Evolutionary conservation across 495 filamentous ascomycete genomes (phyloP), one percentile per base, ranked within the genome.

Genomic region (Parmelia sp.): DNA sequence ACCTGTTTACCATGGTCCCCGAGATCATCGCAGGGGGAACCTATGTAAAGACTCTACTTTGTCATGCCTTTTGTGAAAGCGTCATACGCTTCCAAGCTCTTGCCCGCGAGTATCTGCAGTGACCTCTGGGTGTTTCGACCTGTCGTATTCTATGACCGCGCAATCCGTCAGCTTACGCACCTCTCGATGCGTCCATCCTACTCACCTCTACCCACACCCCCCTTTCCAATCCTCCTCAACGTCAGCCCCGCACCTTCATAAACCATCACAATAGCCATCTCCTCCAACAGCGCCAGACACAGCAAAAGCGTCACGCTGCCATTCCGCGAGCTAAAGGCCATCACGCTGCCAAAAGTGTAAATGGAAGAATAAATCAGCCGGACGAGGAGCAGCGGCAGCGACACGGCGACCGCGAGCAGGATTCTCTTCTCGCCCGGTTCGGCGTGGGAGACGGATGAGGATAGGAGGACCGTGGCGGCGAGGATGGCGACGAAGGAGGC

Each of bases 401-500:
- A 49, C 45, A 15, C n/a, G 23, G 45, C 45, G 0, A 49, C 45
- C 3, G 45, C 45, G 14, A 49, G 23, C 23, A 49, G 10, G n/a
- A 49, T 27, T 4, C 45, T 25, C 5, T 49, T 49, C 45, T 49
- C 45, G 25, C 45, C 45, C 11, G 45, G 23, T 27, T 49, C 45
- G 3, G 45, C 45, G 15, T 49, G 45, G 3, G 45, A 49, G 45
- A 49, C 27, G 23, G 23, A 49, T 11, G 23, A 14, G 57, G 39
- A 37, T 2, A 74, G 21, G 19, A 75, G 36, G 12, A 60, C 61
- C 4, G 45, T 49, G 3, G 71, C 67, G 44, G 73, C 64, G 44
- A 75, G 57, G 42, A 72, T 53, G 57, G 63, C 59, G 27, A 63
- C 73, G 56, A 70, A 74, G 35, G 67, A 62, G 53, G 75, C 69